Percentiles rank a stretch among this genome's conserved stretches.
These are phyloP conservation scores for Hyaloperonospora arabidopsidis DNA, from an alignment of 352 stramenopile genomes.

Conservation along the genomic window DNA sequence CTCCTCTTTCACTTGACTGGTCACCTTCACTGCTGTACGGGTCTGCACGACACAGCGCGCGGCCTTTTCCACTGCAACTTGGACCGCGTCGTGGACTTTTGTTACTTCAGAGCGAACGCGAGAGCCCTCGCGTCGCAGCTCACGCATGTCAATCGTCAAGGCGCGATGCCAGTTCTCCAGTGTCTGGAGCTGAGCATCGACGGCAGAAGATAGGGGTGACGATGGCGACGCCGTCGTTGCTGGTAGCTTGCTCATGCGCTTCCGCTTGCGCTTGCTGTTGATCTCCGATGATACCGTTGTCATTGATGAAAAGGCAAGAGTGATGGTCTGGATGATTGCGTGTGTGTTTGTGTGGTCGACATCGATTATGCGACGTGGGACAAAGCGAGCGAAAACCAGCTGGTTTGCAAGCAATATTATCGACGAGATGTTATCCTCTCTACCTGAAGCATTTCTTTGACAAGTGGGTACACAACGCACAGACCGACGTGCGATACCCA, in stretches of 20 bases:
- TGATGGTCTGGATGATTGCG: not conserved
- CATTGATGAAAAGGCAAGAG: constrained; percentile 14
- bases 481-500: no score
- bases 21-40: constrained; percentile 9
- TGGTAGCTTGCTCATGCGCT: constrained; percentile 11
- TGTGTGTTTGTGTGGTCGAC: constrained; percentile 18
- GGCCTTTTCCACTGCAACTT: constrained; percentile 30
- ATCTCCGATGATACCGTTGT: constrained; percentile 24
- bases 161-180: constrained; percentile 33
- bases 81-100: constrained; percentile 32
- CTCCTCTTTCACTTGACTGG: not conserved
- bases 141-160: constrained; percentile 25
- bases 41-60: constrained; percentile 20
- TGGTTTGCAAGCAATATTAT: no score
- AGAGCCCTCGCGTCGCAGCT: constrained; percentile 27
- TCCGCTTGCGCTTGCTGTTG: constrained; percentile 33
- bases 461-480: no score
- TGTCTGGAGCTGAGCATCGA: constrained; percentile 18
- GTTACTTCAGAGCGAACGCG: constrained; percentile 36
- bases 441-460: no score
- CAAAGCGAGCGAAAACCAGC: no score
- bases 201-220: not conserved
- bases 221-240: not conserved
- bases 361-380: constrained; percentile 21
- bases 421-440: no score